Base-by-base conservation (phyloP, 768 basidiomycete species). In the Tulasnella sp. region DNA sequence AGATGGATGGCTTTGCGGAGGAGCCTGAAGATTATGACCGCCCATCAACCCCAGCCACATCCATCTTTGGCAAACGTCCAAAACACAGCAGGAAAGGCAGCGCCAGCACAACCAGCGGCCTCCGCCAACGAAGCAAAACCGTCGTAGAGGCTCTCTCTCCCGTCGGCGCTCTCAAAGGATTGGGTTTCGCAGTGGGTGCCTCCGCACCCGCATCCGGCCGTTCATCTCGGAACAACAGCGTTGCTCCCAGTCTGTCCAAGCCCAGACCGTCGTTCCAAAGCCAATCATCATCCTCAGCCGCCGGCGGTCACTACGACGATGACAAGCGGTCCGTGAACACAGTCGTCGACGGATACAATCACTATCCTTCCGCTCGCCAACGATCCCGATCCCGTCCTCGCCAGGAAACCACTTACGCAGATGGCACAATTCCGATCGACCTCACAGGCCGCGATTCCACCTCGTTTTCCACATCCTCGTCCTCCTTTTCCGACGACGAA, bases 1-100 rank as follows among this genome's bases (percentile, higher is more conserved):
- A 64, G 31, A 70, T 70, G 69, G 69, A 70, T 70, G 69, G 69
- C 69, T 3, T 38, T 42, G 22, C 40, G n/a, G 69, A 70, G 69
- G 40, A 38, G 36, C 37, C 40, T 25, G 40, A 70, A 38, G 69
- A 70, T 38, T 64, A 64, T 15, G 58, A 64, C 58, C 58, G 58
- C 29, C 58, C 58, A 34, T 25, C 58, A 14, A 64, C 58, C 8
- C 58, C 58, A 64, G 58, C 58, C 58, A 64, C 58, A 64, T 64
- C 58, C 22, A 64, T 64, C 58, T 64, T 64, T 34, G 58, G 58
- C 31, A 64, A 64, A 34, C 58, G 58, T 25, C 31, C 58, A 25
- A 64, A 64, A 25, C 58, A 64, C 58, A 29, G 25, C 58, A 31
- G 58, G 31, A 64, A 64, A 34, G 25, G 29, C 7, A 64, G 58